Evolutionary conservation across 1,284 basidiomycete species (phyloP).

Genomic region (Apiotrichum laibachii): DNA sequence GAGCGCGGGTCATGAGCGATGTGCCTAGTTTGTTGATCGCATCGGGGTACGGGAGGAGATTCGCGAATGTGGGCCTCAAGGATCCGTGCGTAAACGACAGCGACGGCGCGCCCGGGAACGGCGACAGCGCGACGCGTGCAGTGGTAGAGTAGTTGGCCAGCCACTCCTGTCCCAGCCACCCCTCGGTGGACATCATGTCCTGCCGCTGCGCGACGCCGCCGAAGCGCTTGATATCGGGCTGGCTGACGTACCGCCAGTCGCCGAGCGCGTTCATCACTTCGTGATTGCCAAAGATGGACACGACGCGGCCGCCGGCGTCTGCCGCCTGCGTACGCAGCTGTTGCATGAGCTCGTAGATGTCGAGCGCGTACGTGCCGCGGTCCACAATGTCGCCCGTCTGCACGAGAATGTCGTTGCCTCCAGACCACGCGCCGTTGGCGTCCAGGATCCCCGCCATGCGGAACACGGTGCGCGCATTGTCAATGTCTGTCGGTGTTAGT

Average conservation of each 20-base stretch:
- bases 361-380: constrained; percentile 81
- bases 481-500: constrained; percentile 54
- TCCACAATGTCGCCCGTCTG: constrained; percentile 94
- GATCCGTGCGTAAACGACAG: constrained; percentile 86
- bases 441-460: constrained; percentile 68
- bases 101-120: constrained; percentile 63
- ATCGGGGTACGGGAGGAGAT: constrained; percentile 73
- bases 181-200: constrained; percentile 63
- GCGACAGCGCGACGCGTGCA: constrained; percentile 72
- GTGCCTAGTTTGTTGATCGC: constrained; percentile 70
- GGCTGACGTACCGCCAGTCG: constrained; percentile 86
- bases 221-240: constrained; percentile 74
- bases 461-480: constrained; percentile 69
- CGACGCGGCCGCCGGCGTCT: constrained; percentile 65
- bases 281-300: constrained; percentile 72
- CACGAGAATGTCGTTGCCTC: constrained; percentile 73
- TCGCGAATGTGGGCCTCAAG: constrained; percentile 67
- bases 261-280: constrained; percentile 77
- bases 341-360: constrained; percentile 78
- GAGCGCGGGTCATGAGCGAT: constrained; percentile 63
- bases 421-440: constrained; percentile 72
- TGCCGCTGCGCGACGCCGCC: constrained; percentile 68
- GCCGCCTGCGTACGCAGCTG: constrained; percentile 71
- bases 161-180: constrained; percentile 79
- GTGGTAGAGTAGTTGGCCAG: constrained; percentile 79